Base-by-base conservation (phyloP, 208 protist species). In the Crithidia thermophila region DNA sequence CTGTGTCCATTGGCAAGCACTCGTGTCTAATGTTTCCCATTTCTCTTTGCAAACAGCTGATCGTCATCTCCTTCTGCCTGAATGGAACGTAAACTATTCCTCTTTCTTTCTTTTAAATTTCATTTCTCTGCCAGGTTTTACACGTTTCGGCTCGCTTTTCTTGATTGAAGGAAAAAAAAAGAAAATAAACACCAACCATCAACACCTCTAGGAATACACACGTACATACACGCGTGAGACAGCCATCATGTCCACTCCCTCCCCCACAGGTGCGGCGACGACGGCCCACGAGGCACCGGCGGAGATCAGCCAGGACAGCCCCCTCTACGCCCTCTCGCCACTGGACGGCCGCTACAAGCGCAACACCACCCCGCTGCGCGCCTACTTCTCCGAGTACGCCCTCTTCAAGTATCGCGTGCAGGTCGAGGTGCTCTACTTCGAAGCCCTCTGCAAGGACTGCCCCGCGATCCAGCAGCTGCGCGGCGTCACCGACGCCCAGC, bases 291-390 rank as follows among this genome's bases (percentile, higher is more conserved):
- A 20, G 13, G 67, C 39, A 31, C 56, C 67, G 2, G 60, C 79
- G 40, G 81, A 87, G 53, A 71, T 83, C 40, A 53, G 42, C 13
- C 30, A 51, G 20, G 85, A 88, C 57, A 55, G 59, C 34, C 72
- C 81, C n/a, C 83, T 98, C 37, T 85, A 81, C 30, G 93, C 97
- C 4, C 87, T 98, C 57, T 94, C 87, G 39, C 94, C 97, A 0
- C 58, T 98, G 14, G 97, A 98, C 77, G 97, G 97, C 18, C 84
- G 97, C 55, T 98, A 98, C 81, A 91, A 91, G 67, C 64, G 67
- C 39, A 58, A 61, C 39, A 92, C 90, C 1, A 25, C 46, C 14
- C 28, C 60, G 1, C 83, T 98, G 7, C 84, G 87, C 34, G 77
- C 87, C 9, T 98, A 87, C 73, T 98, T 98, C 72, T 97, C 90